These are phyloP conservation scores for Solanum pimpinellifolium DNA, from an alignment of 257 asterid genomes.

Conservation along the genomic window DNA sequence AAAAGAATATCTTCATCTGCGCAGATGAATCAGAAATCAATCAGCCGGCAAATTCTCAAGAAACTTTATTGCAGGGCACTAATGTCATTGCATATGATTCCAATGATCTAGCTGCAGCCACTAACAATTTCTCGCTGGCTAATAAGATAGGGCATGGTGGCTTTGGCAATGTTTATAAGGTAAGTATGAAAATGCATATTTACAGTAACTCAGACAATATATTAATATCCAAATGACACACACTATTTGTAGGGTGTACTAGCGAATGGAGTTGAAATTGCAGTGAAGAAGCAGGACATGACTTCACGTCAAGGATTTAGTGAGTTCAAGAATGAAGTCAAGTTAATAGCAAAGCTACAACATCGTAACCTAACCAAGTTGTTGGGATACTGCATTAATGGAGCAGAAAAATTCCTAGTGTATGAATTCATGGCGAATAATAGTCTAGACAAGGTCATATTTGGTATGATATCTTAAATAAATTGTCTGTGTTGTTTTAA, in stretches of 20 bases:
- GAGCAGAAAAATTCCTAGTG: slow-evolving; percentile 23
- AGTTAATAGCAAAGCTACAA: slow-evolving; percentile 20
- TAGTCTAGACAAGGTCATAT: slow-evolving; percentile 26
- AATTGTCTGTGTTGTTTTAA: not conserved
- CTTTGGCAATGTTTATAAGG: slow-evolving; percentile 39
- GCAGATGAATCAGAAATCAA: not conserved
- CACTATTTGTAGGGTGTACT: slow-evolving; percentile 12
- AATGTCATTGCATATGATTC: slow-evolving; percentile 1
- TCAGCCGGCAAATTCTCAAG: not conserved
- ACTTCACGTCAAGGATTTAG: slow-evolving; percentile 22
- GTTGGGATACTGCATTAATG: slow-evolving; percentile 27
- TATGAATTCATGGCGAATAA: slow-evolving; percentile 33
- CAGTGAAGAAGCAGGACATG: slow-evolving; percentile 23
- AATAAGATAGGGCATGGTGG: slow-evolving; percentile 45
- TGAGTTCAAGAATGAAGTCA: slow-evolving; percentile 30
- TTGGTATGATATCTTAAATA: slow-evolving; percentile 2
- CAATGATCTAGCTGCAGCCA: slow-evolving; percentile 17
- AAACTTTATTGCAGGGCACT: not conserved
- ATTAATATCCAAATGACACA: not conserved
- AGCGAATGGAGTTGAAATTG: slow-evolving; percentile 13
- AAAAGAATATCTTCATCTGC: not conserved
- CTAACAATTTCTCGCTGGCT: slow-evolving; percentile 13
- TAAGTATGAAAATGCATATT: not conserved
- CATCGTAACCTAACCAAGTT: slow-evolving; percentile 31
- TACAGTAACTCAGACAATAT: not conserved